Evolutionary conservation across 2,329 filamentous ascomycete genomes (phyloP), one percentile per base, ranked within the genome.

Genomic region (Penicillium occitanis): DNA sequence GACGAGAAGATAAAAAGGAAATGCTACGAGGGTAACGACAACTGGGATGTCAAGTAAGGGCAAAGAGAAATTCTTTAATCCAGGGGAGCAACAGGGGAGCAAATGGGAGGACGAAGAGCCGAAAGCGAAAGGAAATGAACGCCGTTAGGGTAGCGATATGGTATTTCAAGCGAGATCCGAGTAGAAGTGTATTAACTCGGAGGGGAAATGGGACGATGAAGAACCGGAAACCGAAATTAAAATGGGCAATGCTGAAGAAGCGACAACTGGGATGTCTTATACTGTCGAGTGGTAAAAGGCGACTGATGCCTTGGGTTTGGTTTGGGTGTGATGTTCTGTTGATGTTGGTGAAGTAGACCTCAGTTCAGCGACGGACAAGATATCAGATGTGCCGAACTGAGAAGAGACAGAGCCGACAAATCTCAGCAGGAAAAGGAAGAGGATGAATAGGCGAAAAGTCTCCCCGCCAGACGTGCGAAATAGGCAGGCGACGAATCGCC

Each of bases 191-290:
- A 28, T 50, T 7, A n/a, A 25, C 8, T 22, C 14, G 14, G 8
- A 33, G 17, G 25, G 19, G 13, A 28, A 51, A 33, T 14, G 14
- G 48, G 22, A 51, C 22, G 50, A 57, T 4, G n/a, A 14, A 14
- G 53, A 57, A 14, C 0, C 33, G 5, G 40, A 37, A 22, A 17
- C 11, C 53, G 19, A 37, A 40, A 57, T 0, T 7, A 17, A 14
- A 37, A 35, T 19, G n/a, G 11, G 11, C 5, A 17, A 22, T 17
- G 17, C 4, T 14, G 11, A 1, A 13, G 51, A 22, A 37, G 53
- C 6, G 53, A 57, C 53, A 57, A 57, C 53, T 57, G 53, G 53
- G 53, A 57, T 57, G 53, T 57, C 53, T 57, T 14, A 25, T 37
- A 57, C 33, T 57, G 53, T 57, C 33, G 53, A 37, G 10, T 40